Evolutionary conservation across 1,139 yeast genomes (phyloP).

Genomic region (Yamadazyma dushanensis): DNA sequence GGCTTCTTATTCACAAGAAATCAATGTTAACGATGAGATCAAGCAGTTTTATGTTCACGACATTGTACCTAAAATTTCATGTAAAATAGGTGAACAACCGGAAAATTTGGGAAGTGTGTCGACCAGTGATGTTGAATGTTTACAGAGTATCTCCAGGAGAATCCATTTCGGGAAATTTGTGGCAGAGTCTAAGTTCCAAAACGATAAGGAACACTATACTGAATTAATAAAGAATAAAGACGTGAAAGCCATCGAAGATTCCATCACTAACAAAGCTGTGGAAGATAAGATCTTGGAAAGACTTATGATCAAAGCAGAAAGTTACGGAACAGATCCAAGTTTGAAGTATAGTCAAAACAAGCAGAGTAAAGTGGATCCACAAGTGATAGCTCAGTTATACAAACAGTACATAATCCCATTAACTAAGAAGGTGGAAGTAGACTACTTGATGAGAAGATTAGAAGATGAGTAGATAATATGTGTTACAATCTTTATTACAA

Average conservation of each 20-base stretch:
- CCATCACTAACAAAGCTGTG: constrained; percentile 84
- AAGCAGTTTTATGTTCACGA: constrained; percentile 63
- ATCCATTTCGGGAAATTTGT: constrained; percentile 97
- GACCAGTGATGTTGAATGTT: constrained; percentile 76
- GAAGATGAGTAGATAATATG: constrained; percentile 49
- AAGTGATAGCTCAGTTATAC: constrained; percentile 77
- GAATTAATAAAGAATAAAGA: constrained; percentile 67
- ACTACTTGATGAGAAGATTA: constrained; percentile 78
- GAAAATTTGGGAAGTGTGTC: constrained; percentile 91
- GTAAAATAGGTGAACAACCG: constrained; percentile 68
- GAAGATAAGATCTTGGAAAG: constrained; percentile 82
- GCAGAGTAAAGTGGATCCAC: constrained; percentile 80
- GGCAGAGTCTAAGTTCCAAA: constrained; percentile 87
- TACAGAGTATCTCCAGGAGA: constrained; percentile 89
- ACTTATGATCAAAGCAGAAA: constrained; percentile 73
- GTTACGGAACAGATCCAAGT: constrained; percentile 88
- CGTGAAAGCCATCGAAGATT: constrained; percentile 68
- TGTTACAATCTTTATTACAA: constrained; percentile 2
- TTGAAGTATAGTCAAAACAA: constrained; percentile 65
- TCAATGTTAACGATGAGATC: constrained; percentile 74
- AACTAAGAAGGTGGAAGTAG: constrained; percentile 93
- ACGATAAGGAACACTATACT: constrained; percentile 64
- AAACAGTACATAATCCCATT: constrained; percentile 87
- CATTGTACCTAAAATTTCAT: constrained; percentile 74
- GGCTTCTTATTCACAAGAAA: constrained; percentile 69